Conservation (phyloP, 2,329 filamentous ascomycete species). For the Fusarium piperis region DNA sequence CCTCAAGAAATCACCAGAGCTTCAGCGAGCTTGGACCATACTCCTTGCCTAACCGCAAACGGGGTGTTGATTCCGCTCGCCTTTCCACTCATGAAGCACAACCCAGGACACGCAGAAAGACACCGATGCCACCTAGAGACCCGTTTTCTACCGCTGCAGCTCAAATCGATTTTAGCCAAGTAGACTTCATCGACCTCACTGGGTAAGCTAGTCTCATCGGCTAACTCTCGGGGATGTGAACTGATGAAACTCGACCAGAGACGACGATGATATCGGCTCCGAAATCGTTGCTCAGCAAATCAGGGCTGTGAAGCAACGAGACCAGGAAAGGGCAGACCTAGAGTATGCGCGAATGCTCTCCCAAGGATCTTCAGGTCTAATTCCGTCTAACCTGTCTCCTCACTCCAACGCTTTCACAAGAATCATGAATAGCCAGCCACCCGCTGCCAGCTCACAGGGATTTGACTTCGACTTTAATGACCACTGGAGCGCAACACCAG, state of each 20-base stretch:
- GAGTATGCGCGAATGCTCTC: conserved; percentile 44
- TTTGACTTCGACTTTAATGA: background rate
- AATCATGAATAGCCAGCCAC: conserved; percentile 44
- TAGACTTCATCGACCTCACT: conserved; percentile 54
- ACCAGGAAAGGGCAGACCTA: conserved; percentile 43
- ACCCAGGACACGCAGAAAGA: conserved; percentile 49
- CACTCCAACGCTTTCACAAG: conserved; percentile 40
- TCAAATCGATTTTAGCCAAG: conserved; percentile 26
- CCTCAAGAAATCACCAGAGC: conserved; percentile 4
- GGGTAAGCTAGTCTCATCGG: conserved; percentile 43
- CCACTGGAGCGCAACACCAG: background rate
- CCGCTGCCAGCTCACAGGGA: conserved; percentile 7
- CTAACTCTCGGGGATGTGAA: background rate
- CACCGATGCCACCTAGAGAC: conserved; percentile 27
- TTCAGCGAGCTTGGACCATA: conserved; percentile 24
- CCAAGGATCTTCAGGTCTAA: conserved; percentile 24
- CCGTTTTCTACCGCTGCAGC: conserved; percentile 3
- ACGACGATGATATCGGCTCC: conserved; percentile 45
- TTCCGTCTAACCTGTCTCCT: background rate
- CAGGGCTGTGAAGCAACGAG: conserved; percentile 46
- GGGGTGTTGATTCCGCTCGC: conserved; percentile 35
- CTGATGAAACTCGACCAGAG: conserved; percentile 36
- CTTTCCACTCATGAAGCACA: conserved; percentile 17
- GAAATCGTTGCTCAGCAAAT: conserved; percentile 47
- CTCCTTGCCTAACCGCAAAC: conserved; percentile 45